Evolutionary conservation across 352 stramenopile genomes (phyloP).

Genomic region (Phytophthora fragariaefolia): DNA sequence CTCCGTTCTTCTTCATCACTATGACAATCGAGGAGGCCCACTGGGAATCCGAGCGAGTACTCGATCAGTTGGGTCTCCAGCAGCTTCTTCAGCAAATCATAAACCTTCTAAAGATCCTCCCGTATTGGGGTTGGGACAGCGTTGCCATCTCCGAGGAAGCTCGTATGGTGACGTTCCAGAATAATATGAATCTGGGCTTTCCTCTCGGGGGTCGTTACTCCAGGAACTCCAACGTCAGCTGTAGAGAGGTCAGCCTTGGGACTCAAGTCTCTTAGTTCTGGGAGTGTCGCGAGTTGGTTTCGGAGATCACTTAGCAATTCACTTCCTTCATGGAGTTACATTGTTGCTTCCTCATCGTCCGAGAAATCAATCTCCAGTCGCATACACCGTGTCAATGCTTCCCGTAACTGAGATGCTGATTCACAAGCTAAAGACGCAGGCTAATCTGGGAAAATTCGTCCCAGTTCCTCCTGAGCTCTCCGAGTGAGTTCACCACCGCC

Average conservation of each 20-base stretch:
- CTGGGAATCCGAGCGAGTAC: background rate
- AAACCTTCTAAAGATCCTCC: too few relatives aligned
- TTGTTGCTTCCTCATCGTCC: background rate
- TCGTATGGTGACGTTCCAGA: too few relatives aligned
- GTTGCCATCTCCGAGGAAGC: too few relatives aligned
- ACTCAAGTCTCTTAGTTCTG: constrained; percentile 1
- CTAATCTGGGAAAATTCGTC: background rate
- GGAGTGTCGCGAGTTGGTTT: background rate
- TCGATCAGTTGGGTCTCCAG: background rate
- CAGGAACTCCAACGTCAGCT: background rate
- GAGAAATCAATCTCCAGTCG: background rate
- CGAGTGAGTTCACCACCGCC: background rate
- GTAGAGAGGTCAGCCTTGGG: background rate
- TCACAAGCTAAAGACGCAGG: background rate
- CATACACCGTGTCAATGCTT: background rate
- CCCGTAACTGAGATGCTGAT: background rate
- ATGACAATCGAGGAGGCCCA: background rate
- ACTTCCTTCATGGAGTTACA: constrained; percentile 16
- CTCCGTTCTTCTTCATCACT: background rate
- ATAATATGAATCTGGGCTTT: too few relatives aligned
- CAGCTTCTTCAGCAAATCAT: too few relatives aligned
- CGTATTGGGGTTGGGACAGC: too few relatives aligned
- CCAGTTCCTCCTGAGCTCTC: background rate
- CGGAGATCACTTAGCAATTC: constrained; percentile 12
- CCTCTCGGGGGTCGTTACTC: too few relatives aligned